A percentile compares a stretch with the other conserved stretches of the same genome.
phyloP scores from a whole-genome alignment of 768 basidiomycete species.

The Sistotremastrum niveocremeum region DNA sequence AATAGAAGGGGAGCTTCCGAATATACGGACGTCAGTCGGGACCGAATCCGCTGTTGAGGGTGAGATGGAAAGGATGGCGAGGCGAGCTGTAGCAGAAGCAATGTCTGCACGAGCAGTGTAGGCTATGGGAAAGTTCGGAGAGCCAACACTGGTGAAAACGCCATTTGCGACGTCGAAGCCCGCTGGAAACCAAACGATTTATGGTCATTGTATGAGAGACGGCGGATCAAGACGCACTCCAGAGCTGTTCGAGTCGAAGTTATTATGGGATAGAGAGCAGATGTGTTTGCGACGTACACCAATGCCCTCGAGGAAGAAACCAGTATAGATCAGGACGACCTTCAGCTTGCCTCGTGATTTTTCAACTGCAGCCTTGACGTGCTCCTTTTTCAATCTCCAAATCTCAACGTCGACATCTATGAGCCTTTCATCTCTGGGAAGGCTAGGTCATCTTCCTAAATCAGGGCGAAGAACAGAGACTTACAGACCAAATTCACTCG shows the following conservation, averaged over 20 bases:
- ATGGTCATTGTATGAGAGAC: no score
- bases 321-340: slow-evolving; percentile 8
- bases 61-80: slow-evolving; percentile 8
- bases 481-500: slow-evolving; percentile 1
- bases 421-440: not conserved
- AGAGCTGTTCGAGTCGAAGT: no score
- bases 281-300: not conserved
- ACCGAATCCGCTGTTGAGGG: slow-evolving; percentile 6
- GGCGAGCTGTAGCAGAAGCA: slow-evolving; percentile 8
- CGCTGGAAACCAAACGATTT: slow-evolving; percentile 1
- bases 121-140: slow-evolving; percentile 5
- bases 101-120: slow-evolving; percentile 10
- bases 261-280: no score
- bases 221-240: no score
- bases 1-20: not conserved
- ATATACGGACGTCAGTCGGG: slow-evolving; percentile 11
- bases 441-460: not conserved
- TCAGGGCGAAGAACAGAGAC: not conserved
- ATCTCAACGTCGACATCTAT: not conserved
- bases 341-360: slow-evolving; percentile 7
- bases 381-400: not conserved
- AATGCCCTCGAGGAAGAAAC: slow-evolving; percentile 7
- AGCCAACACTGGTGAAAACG: slow-evolving; percentile 9
- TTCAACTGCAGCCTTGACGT: slow-evolving; percentile 1
- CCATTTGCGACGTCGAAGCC: slow-evolving; percentile 11